phyloP scores from a whole-genome alignment of 305 asterid species.

The Fraxinus sp. region DNA sequence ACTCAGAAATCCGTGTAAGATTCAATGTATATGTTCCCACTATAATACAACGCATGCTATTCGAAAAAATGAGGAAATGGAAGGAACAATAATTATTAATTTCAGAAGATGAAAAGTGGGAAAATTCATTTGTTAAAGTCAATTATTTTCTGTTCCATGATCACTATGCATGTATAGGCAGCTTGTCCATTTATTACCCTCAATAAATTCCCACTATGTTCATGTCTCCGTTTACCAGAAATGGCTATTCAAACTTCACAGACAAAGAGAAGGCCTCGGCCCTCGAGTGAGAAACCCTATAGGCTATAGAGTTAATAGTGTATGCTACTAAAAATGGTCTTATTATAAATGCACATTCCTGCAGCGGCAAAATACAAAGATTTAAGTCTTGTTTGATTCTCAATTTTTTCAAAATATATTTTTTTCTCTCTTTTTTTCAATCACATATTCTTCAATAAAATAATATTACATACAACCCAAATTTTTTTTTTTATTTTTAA shows the following conservation, averaged over 20 bases:
- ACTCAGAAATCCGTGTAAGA: neutral
- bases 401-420: too few species aligned
- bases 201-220: neutral
- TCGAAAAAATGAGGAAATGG: neutral
- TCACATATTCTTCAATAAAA: too few species aligned
- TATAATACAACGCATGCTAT: neutral
- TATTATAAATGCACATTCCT: neutral
- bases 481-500: too few species aligned
- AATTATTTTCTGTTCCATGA: slow-evolving; percentile 1
- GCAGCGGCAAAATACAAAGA: neutral
- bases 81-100: neutral
- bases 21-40: slow-evolving; percentile 27
- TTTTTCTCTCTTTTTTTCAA: too few species aligned
- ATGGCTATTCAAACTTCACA: neutral
- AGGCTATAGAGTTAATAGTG: neutral
- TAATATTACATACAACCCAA: too few species aligned
- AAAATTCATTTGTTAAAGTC: slow-evolving; percentile 23
- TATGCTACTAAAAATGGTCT: neutral
- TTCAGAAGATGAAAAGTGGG: slow-evolving; percentile 3
- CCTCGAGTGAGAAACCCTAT: neutral
- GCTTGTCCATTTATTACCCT: neutral
- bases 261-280: neutral
- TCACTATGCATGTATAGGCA: neutral
- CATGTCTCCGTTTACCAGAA: neutral
- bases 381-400: too few species aligned